These are phyloP conservation scores for Kondoa malvinella DNA, from an alignment of 768 basidiomycete species.

Conservation along the genomic window DNA sequence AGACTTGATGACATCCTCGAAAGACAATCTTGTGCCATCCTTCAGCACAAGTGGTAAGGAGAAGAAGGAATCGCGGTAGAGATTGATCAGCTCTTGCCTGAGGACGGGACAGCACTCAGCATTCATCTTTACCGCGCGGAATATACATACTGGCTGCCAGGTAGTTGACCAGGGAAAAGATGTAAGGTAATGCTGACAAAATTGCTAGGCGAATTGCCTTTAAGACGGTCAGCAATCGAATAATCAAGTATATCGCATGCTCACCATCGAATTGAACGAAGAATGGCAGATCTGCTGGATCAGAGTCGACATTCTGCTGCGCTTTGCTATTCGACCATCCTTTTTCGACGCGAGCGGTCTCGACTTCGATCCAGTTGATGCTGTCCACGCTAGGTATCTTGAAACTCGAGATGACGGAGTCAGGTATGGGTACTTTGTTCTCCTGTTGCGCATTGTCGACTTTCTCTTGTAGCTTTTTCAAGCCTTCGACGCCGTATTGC, in stretches of 20 bases:
- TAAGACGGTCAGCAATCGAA: neutral
- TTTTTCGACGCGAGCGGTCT: conserved; percentile 39
- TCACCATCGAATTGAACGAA: conserved; percentile 72
- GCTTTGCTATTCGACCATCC: conserved; percentile 33
- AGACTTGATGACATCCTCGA: conserved; percentile 79
- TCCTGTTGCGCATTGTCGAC: conserved; percentile 71
- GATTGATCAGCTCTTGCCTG: conserved; percentile 44
- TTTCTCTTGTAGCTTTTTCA: conserved; percentile 48
- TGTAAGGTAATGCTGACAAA: conserved; percentile 68
- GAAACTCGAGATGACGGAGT: conserved; percentile 62
- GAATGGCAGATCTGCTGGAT: conserved; percentile 57
- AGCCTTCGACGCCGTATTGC: conserved; percentile 59
- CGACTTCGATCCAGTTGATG: conserved; percentile 77
- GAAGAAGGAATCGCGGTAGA: conserved; percentile 72
- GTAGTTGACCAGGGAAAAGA: conserved; percentile 57
- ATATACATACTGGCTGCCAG: conserved; percentile 36
- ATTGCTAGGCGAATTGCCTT: conserved; percentile 48
- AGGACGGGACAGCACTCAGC: conserved; percentile 39
- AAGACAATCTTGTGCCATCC: conserved; percentile 51
- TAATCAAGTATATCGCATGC: conserved; percentile 1
- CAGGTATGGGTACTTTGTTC: conserved; percentile 66
- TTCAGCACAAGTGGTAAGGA: conserved; percentile 60
- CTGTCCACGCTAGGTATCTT: conserved; percentile 77
- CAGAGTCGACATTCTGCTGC: conserved; percentile 46
- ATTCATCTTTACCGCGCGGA: no score